Conservation (phyloP, 2,329 filamentous ascomycete genomes). For the Beauveria scarabaeidicola region DNA sequence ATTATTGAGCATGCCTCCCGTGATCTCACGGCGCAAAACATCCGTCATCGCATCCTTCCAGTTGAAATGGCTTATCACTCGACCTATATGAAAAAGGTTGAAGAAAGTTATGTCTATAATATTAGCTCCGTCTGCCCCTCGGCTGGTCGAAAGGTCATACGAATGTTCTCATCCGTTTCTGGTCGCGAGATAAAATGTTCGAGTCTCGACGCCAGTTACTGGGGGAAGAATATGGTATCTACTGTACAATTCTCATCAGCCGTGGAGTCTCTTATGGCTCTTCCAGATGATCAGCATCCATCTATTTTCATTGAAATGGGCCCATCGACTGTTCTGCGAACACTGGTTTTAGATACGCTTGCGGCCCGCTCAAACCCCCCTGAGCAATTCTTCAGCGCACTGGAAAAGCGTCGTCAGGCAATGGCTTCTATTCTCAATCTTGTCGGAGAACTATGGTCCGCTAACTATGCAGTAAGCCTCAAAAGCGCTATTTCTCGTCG, state of each 20-base stretch:
- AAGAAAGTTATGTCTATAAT: constrained; percentile 25
- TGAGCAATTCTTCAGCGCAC: constrained; percentile 19
- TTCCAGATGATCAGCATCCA: constrained; percentile 20
- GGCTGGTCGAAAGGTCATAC: constrained; percentile 4
- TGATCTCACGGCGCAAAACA: constrained; percentile 21
- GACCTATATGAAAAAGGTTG: constrained; percentile 32
- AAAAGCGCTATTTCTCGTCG: constrained; percentile 20
- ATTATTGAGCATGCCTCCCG: constrained; percentile 24
- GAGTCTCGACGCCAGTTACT: constrained; percentile 31
- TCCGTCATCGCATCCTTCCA: constrained; percentile 28
- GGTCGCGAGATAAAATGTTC: constrained; percentile 19
- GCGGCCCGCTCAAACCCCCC: constrained; percentile 1
- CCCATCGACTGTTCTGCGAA: constrained; percentile 28
- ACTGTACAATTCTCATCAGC: constrained; percentile 36
- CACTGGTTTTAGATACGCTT: constrained; percentile 24
- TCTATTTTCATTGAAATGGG: constrained; percentile 34
- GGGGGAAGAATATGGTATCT: constrained; percentile 37
- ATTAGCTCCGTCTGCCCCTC: constrained; percentile 18
- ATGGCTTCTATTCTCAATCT: constrained; percentile 21
- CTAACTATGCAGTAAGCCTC: constrained; percentile 26
- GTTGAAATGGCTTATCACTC: constrained; percentile 38
- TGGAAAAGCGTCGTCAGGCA: constrained; percentile 20
- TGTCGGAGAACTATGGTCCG: constrained; percentile 29
- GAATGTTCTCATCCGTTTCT: constrained; percentile 35
- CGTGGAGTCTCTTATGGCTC: constrained; percentile 26